Base-by-base conservation (phyloP, 768 basidiomycete genomes). In the Dioszegia crocea region DNA sequence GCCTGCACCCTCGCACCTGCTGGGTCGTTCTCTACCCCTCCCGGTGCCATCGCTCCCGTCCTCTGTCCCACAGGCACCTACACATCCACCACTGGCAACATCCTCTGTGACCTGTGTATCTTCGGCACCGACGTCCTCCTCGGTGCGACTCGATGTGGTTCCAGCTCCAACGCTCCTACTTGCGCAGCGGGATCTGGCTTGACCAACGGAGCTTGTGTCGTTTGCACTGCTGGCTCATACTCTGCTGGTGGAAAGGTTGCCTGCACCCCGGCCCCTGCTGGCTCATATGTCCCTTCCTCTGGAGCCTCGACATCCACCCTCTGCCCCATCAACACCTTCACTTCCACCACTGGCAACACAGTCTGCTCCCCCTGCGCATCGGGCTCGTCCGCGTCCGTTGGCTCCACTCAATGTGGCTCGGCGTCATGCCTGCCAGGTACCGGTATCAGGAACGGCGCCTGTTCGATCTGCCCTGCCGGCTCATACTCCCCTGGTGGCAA, bases 251-350 rank as follows among this genome's bases (percentile, higher is more conserved):
- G 50, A 16, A 52, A 39, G 5, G 9, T n/a, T 14, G 54, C 30
- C 11, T 44, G 54, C 30, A 31, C 30, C 16, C 45, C 45, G 29
- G 46, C 43, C n/a, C 43, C 56, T 19, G 46, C 47, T 8, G 56
- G 56, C 14, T 38, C 45, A 2, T 57, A 31, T 33, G 48, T 46
- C 38, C 33, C 14, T n/a, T 8, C 14, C 17, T 39, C 5, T 33
- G 51, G 51, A 8, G 51, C 39, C 14, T 36, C 38, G 19, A 17
- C 14, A 3, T 40, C 31, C n/a, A 40, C 38, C 33, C 19, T 36
- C 36, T 53, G 51, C 39, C 51, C 38, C 38, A 3, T 39, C 24
- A 27, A 27, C 24, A 38, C 36, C 36, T 53, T 24, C 39, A 29
- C 36, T 6, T 23, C 38, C 51, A 23, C 36, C 24, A 33, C 33